Percentiles rank a stretch among this genome's conserved stretches.
phyloP scores from a whole-genome alignment of 2,329 filamentous ascomycete genomes.

The Hypoxylon sp. region DNA sequence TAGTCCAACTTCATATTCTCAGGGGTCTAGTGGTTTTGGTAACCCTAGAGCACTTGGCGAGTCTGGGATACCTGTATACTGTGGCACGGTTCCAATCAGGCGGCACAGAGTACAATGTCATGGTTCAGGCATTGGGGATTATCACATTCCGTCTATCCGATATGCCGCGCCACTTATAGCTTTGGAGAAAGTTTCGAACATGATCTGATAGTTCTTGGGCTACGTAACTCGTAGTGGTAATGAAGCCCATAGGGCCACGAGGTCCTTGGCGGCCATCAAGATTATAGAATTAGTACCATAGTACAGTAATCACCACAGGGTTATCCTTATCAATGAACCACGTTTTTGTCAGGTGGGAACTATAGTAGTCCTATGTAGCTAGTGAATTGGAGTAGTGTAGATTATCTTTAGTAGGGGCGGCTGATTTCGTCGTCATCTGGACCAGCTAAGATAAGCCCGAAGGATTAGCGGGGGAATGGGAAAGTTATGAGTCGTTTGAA shows the following conservation, averaged over 20 bases:
- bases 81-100: conserved; percentile 30
- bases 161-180: conserved; percentile 23
- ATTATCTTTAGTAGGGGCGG: conserved; percentile 10
- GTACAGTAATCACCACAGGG: conserved; percentile 41
- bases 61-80: conserved; percentile 9
- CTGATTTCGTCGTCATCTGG: conserved; percentile 26
- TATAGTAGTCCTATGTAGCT: conserved; percentile 9
- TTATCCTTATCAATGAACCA: conserved; percentile 31
- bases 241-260: conserved; percentile 37
- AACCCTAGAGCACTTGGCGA: conserved; percentile 27
- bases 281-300: conserved; percentile 31
- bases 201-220: conserved; percentile 19
- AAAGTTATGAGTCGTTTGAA: conserved; percentile 1
- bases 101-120: conserved; percentile 30
- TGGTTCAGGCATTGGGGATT: conserved; percentile 22
- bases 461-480: conserved; percentile 13
- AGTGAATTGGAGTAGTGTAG: conserved; percentile 29
- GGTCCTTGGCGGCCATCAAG: conserved; percentile 30
- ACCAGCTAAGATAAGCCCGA: conserved; percentile 32
- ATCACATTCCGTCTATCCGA: conserved; percentile 23
- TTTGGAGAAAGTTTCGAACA: conserved; percentile 10
- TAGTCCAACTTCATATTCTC: conserved; percentile 21
- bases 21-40: conserved; percentile 18
- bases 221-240: conserved; percentile 29
- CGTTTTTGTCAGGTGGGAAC: conserved; percentile 9